Evolutionary conservation across 202 grass and related monocot species (phyloP).

Genomic region (Musa balbisiana): DNA sequence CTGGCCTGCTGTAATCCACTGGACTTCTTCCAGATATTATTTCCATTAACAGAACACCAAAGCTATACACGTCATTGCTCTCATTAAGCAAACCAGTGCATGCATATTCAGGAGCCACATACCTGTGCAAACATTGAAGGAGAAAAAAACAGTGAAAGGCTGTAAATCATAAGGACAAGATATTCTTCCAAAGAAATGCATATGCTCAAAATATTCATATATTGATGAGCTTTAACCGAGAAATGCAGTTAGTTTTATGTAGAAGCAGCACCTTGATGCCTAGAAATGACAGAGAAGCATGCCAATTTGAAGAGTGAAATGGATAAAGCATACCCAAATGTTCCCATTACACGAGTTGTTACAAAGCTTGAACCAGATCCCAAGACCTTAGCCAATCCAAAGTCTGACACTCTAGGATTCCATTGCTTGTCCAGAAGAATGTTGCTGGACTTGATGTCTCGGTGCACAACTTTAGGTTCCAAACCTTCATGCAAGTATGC

Average conservation of each 20-base stretch:
- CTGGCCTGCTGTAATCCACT: slow-evolving; percentile 64
- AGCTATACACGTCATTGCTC: slow-evolving; percentile 89
- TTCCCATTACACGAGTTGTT: slow-evolving; percentile 96
- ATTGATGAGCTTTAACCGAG: background rate
- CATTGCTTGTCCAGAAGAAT: slow-evolving; percentile 91
- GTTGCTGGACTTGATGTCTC: slow-evolving; percentile 97
- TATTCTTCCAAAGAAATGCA: background rate
- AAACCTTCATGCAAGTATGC: slow-evolving; percentile 94
- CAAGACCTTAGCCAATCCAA: slow-evolving; percentile 94
- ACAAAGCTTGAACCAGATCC: slow-evolving; percentile 87
- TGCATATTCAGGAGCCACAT: slow-evolving; percentile 95
- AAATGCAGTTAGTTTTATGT: too few species aligned
- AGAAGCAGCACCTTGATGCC: background rate
- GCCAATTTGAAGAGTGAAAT: background rate
- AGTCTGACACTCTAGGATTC: slow-evolving; percentile 94
- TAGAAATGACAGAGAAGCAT: background rate
- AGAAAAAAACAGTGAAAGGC: background rate
- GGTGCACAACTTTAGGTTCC: slow-evolving; percentile 94
- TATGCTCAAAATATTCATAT: background rate
- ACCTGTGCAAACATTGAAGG: slow-evolving; percentile 25
- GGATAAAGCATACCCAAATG: slow-evolving; percentile 52
- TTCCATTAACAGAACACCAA: slow-evolving; percentile 94
- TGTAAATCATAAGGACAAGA: background rate
- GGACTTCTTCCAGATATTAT: slow-evolving; percentile 76
- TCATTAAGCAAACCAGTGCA: slow-evolving; percentile 94